Percentiles rank a stretch among this genome's conserved stretches.
phyloP scores from a whole-genome alignment of 1,284 basidiomycete species.

The Tilletiopsis washingtonensis region DNA sequence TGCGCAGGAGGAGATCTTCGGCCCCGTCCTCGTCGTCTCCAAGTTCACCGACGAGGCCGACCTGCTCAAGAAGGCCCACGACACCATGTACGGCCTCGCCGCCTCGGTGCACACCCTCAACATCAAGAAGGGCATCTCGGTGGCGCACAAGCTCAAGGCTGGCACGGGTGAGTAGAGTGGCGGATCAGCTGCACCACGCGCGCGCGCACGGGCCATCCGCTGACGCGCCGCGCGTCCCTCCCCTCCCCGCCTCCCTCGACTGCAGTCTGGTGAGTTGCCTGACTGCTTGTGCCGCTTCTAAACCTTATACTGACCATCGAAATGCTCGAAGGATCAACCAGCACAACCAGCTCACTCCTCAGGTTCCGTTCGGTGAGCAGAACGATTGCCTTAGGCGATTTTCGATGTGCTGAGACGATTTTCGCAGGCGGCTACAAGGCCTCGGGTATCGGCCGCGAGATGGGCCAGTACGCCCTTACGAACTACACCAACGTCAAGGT shows the following conservation, averaged over 20 bases:
- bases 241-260: no score
- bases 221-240: no score
- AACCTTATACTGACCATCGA: no score
- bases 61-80: constrained; percentile 68
- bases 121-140: constrained; percentile 64
- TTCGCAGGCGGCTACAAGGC: constrained; percentile 37
- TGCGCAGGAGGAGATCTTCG: constrained; percentile 83
- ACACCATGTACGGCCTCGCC: constrained; percentile 76
- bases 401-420: no score
- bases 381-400: no score
- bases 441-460: constrained; percentile 41
- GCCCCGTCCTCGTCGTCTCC: constrained; percentile 63
- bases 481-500: constrained; percentile 80
- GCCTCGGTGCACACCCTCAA: constrained; percentile 76
- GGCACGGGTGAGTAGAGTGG: constrained; percentile 78
- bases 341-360: constrained; percentile 28
- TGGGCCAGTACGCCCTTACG: constrained; percentile 42
- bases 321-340: constrained; percentile 64
- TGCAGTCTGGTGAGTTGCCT: no score
- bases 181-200: no score
- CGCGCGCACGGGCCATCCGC: no score
- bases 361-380: constrained; percentile 33
- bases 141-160: constrained; percentile 69
- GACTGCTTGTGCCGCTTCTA: no score
- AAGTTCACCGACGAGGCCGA: constrained; percentile 53